Conservation (phyloP, 108 stramenopile genomes). For the Tribonema minus region DNA sequence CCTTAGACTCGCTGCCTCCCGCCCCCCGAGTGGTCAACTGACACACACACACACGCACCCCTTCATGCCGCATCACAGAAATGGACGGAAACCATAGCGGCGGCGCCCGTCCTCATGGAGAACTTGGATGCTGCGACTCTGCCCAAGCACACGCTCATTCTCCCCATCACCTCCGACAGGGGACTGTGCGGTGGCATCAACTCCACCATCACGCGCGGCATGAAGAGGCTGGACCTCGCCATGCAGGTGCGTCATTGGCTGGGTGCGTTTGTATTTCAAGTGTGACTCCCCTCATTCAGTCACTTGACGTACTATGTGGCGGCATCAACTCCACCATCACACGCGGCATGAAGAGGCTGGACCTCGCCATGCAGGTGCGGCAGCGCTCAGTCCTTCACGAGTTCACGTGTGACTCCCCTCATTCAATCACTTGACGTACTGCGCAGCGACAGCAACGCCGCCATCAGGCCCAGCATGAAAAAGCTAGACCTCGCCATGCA, state of each 20-base stretch:
- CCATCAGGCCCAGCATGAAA: too few species aligned
- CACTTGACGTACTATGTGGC: conserved; percentile 79
- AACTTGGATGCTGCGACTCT: conserved; percentile 14
- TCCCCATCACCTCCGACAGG: conserved; percentile 89
- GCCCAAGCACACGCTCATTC: conserved; percentile 72
- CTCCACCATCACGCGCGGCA: conserved; percentile 51
- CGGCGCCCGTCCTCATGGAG: conserved; percentile 11
- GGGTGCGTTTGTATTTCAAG: neutral
- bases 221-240: neutral
- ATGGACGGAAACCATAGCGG: conserved; percentile 25
- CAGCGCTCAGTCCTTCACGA: neutral
- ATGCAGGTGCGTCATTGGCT: neutral
- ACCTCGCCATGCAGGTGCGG: neutral
- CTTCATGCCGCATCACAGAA: conserved; percentile 29
- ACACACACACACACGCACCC: too few species aligned
- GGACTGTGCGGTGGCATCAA: conserved; percentile 96
- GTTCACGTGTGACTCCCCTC: neutral
- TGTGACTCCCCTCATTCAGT: neutral
- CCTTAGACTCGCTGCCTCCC: too few species aligned
- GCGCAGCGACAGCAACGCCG: too few species aligned
- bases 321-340: conserved; percentile 70
- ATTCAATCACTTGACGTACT: neutral
- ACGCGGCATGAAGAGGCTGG: neutral
- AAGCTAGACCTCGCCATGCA: too few species aligned
- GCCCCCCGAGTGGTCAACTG: too few species aligned